phyloP scores from a whole-genome alignment of 75 land plant species.

The Larix kaempferi region DNA sequence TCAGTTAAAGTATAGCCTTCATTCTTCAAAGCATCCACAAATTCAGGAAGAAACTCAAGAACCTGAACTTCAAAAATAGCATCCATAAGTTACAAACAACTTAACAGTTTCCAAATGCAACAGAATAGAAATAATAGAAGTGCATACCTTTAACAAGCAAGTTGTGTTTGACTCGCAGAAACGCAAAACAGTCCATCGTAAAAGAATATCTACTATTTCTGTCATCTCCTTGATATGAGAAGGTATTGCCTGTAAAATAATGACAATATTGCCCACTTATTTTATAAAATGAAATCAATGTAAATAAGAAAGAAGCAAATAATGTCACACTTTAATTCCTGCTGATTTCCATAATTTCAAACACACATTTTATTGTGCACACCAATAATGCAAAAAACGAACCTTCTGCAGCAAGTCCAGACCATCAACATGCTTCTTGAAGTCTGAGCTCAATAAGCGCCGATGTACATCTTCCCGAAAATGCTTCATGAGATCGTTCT shows the following conservation, averaged over 20 bases:
- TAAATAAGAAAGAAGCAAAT: background rate
- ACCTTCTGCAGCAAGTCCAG: conserved; percentile 48
- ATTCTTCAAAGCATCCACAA: conserved; percentile 41
- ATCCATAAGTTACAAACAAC: background rate
- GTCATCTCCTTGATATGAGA: conserved; percentile 33
- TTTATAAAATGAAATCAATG: background rate
- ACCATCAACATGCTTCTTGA: conserved; percentile 53
- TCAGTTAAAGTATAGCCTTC: conserved; percentile 41
- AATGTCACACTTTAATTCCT: background rate
- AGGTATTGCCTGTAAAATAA: conserved; percentile 29
- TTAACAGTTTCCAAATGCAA: conserved; percentile 1
- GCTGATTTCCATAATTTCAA: background rate
- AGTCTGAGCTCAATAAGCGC: conserved; percentile 43
- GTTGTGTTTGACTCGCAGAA: conserved; percentile 55
- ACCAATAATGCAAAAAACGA: background rate
- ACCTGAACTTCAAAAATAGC: conserved; percentile 22
- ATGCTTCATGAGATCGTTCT: conserved; percentile 41
- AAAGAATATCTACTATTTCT: conserved; percentile 36
- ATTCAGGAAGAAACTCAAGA: conserved; percentile 43
- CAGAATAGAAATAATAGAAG: conserved; percentile 5
- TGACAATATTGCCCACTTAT: background rate
- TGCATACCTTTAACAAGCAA: conserved; percentile 44
- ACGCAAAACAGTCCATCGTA: conserved; percentile 39
- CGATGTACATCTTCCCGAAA: conserved; percentile 49
- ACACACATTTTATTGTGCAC: background rate